Evolutionary conservation across 1,139 yeast genomes (phyloP).

Genomic region (Suhomyces chickasaworum): DNA sequence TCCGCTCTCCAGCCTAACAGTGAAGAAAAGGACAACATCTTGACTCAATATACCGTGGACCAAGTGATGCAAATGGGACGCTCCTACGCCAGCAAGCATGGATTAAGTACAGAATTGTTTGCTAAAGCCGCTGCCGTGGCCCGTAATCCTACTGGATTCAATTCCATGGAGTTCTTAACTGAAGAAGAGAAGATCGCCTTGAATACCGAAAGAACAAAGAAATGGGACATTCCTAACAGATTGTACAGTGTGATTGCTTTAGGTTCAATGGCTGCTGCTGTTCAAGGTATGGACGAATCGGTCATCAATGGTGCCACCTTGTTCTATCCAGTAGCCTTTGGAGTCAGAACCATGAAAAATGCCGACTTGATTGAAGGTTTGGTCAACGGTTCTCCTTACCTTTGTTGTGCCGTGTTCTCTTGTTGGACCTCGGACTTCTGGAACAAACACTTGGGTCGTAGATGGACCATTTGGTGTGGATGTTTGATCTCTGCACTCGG

Average conservation of each 20-base stretch:
- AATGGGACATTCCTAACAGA: slow-evolving; percentile 64
- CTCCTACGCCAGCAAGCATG: slow-evolving; percentile 62
- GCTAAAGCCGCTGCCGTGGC: slow-evolving; percentile 79
- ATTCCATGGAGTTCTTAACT: slow-evolving; percentile 55
- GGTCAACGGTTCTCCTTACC: slow-evolving; percentile 79
- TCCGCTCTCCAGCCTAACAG: slow-evolving; percentile 27
- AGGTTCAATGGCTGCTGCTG: slow-evolving; percentile 87
- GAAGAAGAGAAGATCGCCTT: slow-evolving; percentile 63
- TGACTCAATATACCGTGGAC: slow-evolving; percentile 61
- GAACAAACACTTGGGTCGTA: slow-evolving; percentile 67
- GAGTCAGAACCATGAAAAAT: slow-evolving; percentile 41
- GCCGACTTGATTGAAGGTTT: slow-evolving; percentile 73
- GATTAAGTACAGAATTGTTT: slow-evolving; percentile 65
- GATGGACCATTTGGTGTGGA: slow-evolving; percentile 71
- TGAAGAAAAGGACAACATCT: slow-evolving; percentile 52
- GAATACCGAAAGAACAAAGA: slow-evolving; percentile 58
- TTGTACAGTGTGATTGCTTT: slow-evolving; percentile 66
- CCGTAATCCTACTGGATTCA: slow-evolving; percentile 60
- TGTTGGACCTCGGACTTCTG: slow-evolving; percentile 75
- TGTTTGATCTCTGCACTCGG: slow-evolving; percentile 66
- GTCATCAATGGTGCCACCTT: slow-evolving; percentile 84
- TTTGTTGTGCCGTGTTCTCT: slow-evolving; percentile 68
- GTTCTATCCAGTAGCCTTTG: slow-evolving; percentile 59
- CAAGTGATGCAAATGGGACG: slow-evolving; percentile 75
- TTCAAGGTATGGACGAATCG: slow-evolving; percentile 92